Conservation (phyloP, 2,329 filamentous ascomycete species). For the Phialophora macrospora region DNA sequence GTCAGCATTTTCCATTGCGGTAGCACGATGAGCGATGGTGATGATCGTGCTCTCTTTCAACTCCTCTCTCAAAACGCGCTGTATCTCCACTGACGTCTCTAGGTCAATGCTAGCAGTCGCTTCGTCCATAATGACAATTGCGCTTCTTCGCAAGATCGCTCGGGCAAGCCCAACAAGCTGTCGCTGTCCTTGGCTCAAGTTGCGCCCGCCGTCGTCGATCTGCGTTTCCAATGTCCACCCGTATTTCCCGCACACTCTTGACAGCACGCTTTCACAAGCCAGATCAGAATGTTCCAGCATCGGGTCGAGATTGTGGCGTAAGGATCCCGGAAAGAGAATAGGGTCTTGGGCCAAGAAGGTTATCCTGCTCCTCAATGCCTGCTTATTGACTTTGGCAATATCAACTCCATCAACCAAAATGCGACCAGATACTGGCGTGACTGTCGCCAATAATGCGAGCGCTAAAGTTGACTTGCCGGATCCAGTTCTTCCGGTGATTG, state of each 20-base stretch:
- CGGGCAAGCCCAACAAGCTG: conserved; percentile 68
- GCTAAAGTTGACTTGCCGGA: conserved; percentile 83
- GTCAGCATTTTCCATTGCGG: conserved; percentile 56
- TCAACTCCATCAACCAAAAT: conserved; percentile 67
- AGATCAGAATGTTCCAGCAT: conserved; percentile 61
- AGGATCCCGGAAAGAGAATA: conserved; percentile 66
- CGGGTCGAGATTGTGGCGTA: conserved; percentile 68
- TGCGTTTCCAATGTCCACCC: conserved; percentile 61
- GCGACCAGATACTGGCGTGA: conserved; percentile 58
- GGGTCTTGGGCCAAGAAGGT: conserved; percentile 72
- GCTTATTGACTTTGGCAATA: conserved; percentile 62
- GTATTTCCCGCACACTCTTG: conserved; percentile 60
- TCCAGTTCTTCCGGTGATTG: conserved; percentile 77
- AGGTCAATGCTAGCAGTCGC: conserved; percentile 69
- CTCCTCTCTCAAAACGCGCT: conserved; percentile 61
- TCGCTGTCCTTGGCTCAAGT: conserved; percentile 67
- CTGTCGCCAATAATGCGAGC: conserved; percentile 62
- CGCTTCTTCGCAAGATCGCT: conserved; percentile 65
- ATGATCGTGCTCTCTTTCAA: conserved; percentile 64
- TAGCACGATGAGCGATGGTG: conserved; percentile 67
- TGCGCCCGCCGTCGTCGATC: conserved; percentile 65
- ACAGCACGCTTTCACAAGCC: conserved; percentile 59
- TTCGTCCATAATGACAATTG: conserved; percentile 69
- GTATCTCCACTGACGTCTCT: conserved; percentile 63
- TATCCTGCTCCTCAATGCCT: conserved; percentile 64